These are phyloP conservation scores for Coccinonectria pachysandricola DNA, from an alignment of 2,329 filamentous ascomycete species.

Conservation along the genomic window DNA sequence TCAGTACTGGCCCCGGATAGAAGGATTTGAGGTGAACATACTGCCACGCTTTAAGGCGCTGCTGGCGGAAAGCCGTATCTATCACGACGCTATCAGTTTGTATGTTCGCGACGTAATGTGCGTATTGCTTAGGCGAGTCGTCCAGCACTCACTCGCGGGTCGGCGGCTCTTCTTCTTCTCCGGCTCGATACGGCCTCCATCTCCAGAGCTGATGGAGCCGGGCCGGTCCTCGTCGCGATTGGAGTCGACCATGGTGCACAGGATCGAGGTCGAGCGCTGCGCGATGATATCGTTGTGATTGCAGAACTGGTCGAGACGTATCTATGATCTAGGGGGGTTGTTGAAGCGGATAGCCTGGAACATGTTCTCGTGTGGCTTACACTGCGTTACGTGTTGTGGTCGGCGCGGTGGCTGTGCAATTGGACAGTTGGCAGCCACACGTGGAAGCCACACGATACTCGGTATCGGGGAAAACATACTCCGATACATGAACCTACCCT, in stretches of 20 bases:
- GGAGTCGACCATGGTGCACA: slow-evolving; percentile 36
- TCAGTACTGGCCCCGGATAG: slow-evolving; percentile 24
- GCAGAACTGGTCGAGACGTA: too few species aligned
- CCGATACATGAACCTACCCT: too few species aligned
- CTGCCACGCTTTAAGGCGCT: slow-evolving; percentile 98
- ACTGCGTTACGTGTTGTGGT: slow-evolving; percentile 14
- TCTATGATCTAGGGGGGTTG: too few species aligned
- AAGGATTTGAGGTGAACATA: slow-evolving; percentile 35
- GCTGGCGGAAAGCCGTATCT: slow-evolving; percentile 96
- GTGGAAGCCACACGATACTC: too few species aligned
- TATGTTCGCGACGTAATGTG: slow-evolving; percentile 1
- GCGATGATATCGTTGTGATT: slow-evolving; percentile 10
- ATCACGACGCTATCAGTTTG: slow-evolving; percentile 13
- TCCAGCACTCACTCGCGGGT: slow-evolving; percentile 62
- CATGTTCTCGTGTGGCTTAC: slow-evolving; percentile 12
- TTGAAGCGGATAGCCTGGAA: slow-evolving; percentile 6
- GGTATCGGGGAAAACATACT: too few species aligned
- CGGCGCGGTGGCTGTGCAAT: slow-evolving; percentile 11
- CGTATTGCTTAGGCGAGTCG: too few species aligned
- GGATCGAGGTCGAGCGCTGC: slow-evolving; percentile 11
- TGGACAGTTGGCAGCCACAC: background rate
- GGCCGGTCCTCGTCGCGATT: slow-evolving; percentile 33
- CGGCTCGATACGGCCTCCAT: slow-evolving; percentile 40
- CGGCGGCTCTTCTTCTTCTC: slow-evolving; percentile 85
- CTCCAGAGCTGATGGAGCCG: slow-evolving; percentile 46